These are phyloP conservation scores for Ogataea pignaliae DNA, from an alignment of 805 yeast genomes.

Conservation along the genomic window DNA sequence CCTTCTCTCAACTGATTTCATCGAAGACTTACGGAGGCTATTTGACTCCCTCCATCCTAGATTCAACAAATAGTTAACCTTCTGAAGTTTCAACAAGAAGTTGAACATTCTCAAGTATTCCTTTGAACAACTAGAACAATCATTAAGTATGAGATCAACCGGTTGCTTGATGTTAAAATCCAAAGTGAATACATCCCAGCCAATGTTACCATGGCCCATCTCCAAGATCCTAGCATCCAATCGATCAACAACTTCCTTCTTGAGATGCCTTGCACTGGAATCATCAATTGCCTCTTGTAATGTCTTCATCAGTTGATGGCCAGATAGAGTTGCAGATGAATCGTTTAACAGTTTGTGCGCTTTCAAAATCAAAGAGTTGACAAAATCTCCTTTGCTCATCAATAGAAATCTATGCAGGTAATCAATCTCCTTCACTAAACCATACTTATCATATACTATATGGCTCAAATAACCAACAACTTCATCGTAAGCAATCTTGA, in stretches of 20 bases:
- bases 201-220: constrained; percentile 62
- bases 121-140: constrained; percentile 37
- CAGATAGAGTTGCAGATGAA: constrained; percentile 59
- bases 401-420: constrained; percentile 64
- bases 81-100: constrained; percentile 75
- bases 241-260: constrained; percentile 40
- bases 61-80: constrained; percentile 50
- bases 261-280: constrained; percentile 43
- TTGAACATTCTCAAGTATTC: constrained; percentile 80
- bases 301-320: constrained; percentile 61
- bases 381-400: constrained; percentile 77
- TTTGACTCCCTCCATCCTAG: constrained; percentile 41
- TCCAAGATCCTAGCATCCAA: constrained; percentile 83
- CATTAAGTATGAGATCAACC: constrained; percentile 50
- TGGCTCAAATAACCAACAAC: constrained; percentile 47
- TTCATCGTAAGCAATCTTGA: constrained; percentile 44
- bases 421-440: constrained; percentile 48
- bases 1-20: constrained; percentile 11
- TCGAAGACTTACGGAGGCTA: constrained; percentile 27
- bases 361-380: constrained; percentile 55
- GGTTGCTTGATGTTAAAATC: constrained; percentile 61
- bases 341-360: constrained; percentile 51
- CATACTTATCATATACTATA: constrained; percentile 45
- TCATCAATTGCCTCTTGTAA: constrained; percentile 58
- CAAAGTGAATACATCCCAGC: constrained; percentile 91